Conservation (phyloP, 2,329 filamentous ascomycete genomes). For the Ophiocordyceps camponoti-rufipedis region DNA sequence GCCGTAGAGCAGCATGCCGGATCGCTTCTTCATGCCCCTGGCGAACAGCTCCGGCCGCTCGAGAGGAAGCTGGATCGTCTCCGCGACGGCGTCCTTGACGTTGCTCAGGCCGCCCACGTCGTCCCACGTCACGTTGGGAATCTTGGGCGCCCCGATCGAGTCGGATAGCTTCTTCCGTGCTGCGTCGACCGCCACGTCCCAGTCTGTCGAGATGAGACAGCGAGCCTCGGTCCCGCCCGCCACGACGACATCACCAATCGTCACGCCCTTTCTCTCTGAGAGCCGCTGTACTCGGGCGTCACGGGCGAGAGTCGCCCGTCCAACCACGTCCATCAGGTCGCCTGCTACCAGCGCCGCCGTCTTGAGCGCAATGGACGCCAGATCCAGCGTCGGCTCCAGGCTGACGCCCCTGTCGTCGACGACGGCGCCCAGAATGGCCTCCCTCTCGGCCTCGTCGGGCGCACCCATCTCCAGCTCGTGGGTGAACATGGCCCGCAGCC, state of each 20-base stretch:
- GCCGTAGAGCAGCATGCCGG: slow-evolving; percentile 81
- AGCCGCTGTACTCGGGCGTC: slow-evolving; percentile 58
- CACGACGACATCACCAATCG: slow-evolving; percentile 67
- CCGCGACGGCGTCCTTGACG: slow-evolving; percentile 92
- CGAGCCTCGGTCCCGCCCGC: slow-evolving; percentile 66
- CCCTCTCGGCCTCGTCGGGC: slow-evolving; percentile 80
- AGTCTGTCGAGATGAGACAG: slow-evolving; percentile 66
- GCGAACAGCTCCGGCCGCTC: slow-evolving; percentile 87
- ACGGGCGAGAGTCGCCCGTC: slow-evolving; percentile 67
- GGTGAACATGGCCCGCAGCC: slow-evolving; percentile 77
- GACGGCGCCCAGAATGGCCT: slow-evolving; percentile 67
- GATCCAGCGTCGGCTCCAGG: slow-evolving; percentile 68
- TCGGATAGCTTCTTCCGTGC: slow-evolving; percentile 97
- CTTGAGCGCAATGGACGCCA: slow-evolving; percentile 75
- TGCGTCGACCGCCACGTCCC: slow-evolving; percentile 84
- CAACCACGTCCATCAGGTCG: slow-evolving; percentile 85
- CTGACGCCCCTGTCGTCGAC: slow-evolving; percentile 58
- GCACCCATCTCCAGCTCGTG: slow-evolving; percentile 90
- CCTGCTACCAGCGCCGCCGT: slow-evolving; percentile 90
- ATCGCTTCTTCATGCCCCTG: slow-evolving; percentile 95
- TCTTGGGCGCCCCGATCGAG: slow-evolving; percentile 92
- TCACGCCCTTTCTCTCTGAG: slow-evolving; percentile 37
- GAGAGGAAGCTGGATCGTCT: slow-evolving; percentile 87
- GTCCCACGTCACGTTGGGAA: slow-evolving; percentile 90
- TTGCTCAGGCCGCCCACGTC: slow-evolving; percentile 87